A percentile compares a stretch with the other conserved stretches of the same genome.
phyloP scores from a whole-genome alignment of 2,329 filamentous ascomycete species.

The Bipolaris gigantea region DNA sequence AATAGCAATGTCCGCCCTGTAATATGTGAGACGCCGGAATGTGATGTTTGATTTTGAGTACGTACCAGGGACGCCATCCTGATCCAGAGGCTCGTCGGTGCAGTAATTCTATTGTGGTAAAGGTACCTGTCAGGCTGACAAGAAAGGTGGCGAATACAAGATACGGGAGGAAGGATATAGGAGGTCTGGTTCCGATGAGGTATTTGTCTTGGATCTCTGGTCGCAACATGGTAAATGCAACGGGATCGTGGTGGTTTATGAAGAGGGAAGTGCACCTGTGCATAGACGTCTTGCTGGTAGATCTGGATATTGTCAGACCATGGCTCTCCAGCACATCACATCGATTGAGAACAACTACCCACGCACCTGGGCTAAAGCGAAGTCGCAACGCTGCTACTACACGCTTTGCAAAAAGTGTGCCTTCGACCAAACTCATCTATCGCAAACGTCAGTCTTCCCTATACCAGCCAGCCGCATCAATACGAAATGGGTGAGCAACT shows the following conservation, averaged over 20 bases:
- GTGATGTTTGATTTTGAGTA: constrained; percentile 27
- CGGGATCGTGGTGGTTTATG: not conserved
- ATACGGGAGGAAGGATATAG: constrained; percentile 46
- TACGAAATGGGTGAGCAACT: too few relatives aligned
- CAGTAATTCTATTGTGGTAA: constrained; percentile 79
- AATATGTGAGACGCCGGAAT: constrained; percentile 7
- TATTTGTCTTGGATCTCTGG: constrained; percentile 30
- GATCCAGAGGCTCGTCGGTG: constrained; percentile 69
- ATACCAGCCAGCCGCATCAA: too few relatives aligned
- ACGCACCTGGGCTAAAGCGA: too few relatives aligned
- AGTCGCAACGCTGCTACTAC: too few relatives aligned
- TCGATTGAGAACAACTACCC: too few relatives aligned
- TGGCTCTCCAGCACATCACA: too few relatives aligned
- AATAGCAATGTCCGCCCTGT: constrained; percentile 48
- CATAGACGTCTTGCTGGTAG: not conserved
- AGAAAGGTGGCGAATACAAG: constrained; percentile 61
- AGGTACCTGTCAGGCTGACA: constrained; percentile 73
- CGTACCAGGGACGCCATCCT: constrained; percentile 38
- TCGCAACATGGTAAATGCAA: constrained; percentile 6
- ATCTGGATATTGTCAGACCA: too few relatives aligned
- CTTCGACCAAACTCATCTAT: too few relatives aligned
- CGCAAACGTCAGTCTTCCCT: too few relatives aligned
- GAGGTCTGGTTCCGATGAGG: constrained; percentile 38
- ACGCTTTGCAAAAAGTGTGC: too few relatives aligned
- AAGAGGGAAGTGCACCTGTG: not conserved